phyloP scores from a whole-genome alignment of 1,139 yeast species.

The Blastobotrys persicus region DNA sequence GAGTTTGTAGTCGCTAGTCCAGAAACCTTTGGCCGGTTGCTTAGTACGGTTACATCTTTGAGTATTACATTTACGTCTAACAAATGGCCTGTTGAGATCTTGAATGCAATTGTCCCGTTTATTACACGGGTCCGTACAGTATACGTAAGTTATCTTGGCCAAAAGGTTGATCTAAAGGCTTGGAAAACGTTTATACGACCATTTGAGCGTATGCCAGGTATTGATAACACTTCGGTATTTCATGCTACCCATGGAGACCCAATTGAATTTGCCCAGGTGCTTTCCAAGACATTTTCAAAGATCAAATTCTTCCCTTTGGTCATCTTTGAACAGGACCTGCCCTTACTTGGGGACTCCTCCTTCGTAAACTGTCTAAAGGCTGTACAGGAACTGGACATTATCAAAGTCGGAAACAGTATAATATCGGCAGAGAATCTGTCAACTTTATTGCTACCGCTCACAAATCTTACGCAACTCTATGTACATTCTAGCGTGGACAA shows the following conservation, averaged over 20 bases:
- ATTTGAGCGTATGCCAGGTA: neutral
- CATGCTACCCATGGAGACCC: neutral
- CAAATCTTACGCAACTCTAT: neutral
- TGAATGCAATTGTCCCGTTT: neutral
- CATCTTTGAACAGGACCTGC: neutral
- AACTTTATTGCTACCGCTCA: neutral
- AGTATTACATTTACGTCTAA: neutral
- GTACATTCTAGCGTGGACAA: neutral
- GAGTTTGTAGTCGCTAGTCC: neutral
- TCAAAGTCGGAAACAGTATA: neutral
- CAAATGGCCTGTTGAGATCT: neutral
- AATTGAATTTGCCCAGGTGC: neutral
- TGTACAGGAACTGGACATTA: neutral
- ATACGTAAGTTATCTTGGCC: neutral
- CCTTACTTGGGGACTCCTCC: neutral
- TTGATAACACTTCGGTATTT: neutral
- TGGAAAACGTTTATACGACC: neutral
- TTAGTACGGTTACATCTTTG: neutral
- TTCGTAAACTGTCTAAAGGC: neutral
- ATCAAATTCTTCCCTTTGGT: neutral
- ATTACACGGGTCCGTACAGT: neutral
- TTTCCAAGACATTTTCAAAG: neutral
- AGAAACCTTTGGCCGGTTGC: neutral
- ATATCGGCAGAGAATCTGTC: neutral
- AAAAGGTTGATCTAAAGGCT: neutral